Percentiles rank a stretch among this genome's conserved stretches.
These are phyloP conservation scores for Castanea mollissima DNA, from an alignment of 306 rosid species.

Conservation along the genomic window DNA sequence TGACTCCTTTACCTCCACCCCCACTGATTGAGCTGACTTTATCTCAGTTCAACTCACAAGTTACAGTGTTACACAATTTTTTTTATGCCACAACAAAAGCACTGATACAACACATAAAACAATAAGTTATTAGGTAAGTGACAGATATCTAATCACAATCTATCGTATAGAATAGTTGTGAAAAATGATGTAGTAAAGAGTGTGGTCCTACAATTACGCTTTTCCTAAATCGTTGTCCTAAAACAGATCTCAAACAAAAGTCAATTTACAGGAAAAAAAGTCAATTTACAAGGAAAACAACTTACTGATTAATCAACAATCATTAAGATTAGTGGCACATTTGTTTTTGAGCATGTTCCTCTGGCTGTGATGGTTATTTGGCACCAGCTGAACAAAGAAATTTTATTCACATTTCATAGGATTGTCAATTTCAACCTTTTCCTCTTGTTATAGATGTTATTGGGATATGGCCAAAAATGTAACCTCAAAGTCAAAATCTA, in stretches of 20 bases:
- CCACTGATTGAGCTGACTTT: constrained; percentile 9
- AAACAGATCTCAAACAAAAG: not conserved
- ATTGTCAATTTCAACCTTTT: not conserved
- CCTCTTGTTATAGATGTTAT: not conserved
- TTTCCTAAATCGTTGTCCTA: too few species aligned
- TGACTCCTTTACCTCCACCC: not conserved
- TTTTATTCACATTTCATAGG: not conserved
- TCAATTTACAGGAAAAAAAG: not conserved
- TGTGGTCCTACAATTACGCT: too few species aligned
- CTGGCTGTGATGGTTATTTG: not conserved
- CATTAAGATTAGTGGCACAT: not conserved
- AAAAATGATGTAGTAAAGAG: too few species aligned
- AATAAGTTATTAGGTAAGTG: rapidly evolving
- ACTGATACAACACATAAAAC: too few species aligned
- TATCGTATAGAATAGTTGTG: too few species aligned
- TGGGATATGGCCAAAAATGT: too few species aligned
- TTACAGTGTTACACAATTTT: not conserved
- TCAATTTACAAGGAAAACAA: not conserved
- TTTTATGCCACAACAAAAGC: too few species aligned
- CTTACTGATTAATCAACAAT: too few species aligned
- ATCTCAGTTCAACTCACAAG: not conserved
- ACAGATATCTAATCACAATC: too few species aligned
- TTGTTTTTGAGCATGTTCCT: not conserved
- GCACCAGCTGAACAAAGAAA: not conserved
- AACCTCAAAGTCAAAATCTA: too few species aligned